phyloP scores from a whole-genome alignment of 805 yeast species.

The Candida manassasensis region DNA sequence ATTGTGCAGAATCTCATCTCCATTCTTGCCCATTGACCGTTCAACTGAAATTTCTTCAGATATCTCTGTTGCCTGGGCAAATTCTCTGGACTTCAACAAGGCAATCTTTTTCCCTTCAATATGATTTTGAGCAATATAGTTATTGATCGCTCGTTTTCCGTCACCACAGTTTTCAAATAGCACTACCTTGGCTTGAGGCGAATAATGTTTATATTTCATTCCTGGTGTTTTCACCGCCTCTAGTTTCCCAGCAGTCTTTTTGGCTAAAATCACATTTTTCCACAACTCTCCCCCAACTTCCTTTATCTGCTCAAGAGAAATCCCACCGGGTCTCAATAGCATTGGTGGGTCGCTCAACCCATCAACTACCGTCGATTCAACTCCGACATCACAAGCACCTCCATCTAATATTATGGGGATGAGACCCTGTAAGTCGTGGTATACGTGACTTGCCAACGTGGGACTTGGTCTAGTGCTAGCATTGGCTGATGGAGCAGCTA shows the following conservation, averaged over 20 bases:
- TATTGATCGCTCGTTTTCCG: constrained; percentile 31
- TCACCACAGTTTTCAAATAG: constrained; percentile 52
- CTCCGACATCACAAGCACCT: constrained; percentile 82
- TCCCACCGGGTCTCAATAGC: constrained; percentile 91
- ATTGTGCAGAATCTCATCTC: constrained; percentile 65
- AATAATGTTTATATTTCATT: constrained; percentile 94
- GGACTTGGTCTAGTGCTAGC: constrained; percentile 95
- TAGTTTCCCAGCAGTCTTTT: constrained; percentile 53
- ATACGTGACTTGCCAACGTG: constrained; percentile 82
- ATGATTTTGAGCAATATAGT: constrained; percentile 16
- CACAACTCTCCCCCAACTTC: constrained; percentile 64
- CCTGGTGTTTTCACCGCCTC: constrained; percentile 92
- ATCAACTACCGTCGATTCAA: constrained; percentile 91
- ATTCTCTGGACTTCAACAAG: constrained; percentile 41
- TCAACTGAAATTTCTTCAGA: constrained; percentile 18
- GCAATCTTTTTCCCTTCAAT: constrained; percentile 39
- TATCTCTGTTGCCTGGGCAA: constrained; percentile 20
- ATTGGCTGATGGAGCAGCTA: constrained; percentile 98
- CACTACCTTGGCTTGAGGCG: constrained; percentile 82
- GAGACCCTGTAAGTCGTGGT: constrained; percentile 68
- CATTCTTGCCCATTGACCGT: constrained; percentile 40
- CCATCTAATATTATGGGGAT: constrained; percentile 90
- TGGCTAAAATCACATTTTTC: constrained; percentile 60
- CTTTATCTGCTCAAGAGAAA: constrained; percentile 71
- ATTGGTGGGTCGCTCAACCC: constrained; percentile 83